A percentile compares a stretch with the other conserved stretches of the same genome.
These are phyloP conservation scores for Oryza nivara DNA, from an alignment of 176 grass and related monocot species.

Conservation along the genomic window DNA sequence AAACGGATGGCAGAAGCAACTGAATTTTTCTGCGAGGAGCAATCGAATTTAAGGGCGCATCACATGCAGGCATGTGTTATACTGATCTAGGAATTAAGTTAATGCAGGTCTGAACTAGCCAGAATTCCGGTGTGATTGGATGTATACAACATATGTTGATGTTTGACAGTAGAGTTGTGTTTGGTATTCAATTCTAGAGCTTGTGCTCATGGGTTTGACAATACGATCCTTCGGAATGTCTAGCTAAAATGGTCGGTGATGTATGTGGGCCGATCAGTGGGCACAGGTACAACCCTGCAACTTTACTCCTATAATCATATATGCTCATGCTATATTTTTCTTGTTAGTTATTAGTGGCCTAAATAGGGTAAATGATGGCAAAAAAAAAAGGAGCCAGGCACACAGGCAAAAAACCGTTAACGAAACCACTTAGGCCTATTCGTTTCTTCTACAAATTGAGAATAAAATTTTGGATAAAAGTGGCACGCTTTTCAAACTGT, in stretches of 20 bases:
- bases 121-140: background rate
- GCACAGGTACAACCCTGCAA: too few relatives aligned
- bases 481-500: too few relatives aligned
- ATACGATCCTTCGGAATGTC: background rate
- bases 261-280: background rate
- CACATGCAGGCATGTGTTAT: slow-evolving; percentile 27
- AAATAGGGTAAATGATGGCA: too few relatives aligned
- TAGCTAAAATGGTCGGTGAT: background rate
- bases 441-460: too few relatives aligned
- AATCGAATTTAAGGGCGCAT: slow-evolving; percentile 14
- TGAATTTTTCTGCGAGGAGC: background rate
- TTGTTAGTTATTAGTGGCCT: too few relatives aligned
- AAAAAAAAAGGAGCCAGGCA: too few relatives aligned
- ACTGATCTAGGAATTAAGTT: slow-evolving; percentile 4
- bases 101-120: background rate
- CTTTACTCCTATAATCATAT: too few relatives aligned
- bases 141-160: background rate
- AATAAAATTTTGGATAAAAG: too few relatives aligned
- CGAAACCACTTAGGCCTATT: too few relatives aligned
- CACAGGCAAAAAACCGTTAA: too few relatives aligned
- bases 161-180: background rate
- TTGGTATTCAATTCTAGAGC: background rate
- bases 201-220: background rate
- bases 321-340: too few relatives aligned
- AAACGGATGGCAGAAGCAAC: background rate